These are phyloP conservation scores for Ophiognomonia clavigignenti-juglandacearum DNA, from an alignment of 2,329 filamentous ascomycete species.

Conservation along the genomic window DNA sequence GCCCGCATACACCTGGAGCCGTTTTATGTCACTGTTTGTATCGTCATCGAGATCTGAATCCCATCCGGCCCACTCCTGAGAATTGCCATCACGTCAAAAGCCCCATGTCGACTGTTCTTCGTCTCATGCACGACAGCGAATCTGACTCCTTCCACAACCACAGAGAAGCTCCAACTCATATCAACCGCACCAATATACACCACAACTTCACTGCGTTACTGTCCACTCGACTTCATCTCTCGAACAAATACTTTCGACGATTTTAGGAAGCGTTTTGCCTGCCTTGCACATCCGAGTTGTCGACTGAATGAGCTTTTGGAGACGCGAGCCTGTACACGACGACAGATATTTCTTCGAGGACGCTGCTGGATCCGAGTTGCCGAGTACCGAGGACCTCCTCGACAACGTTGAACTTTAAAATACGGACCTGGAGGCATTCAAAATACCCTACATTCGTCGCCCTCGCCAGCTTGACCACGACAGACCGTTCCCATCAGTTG, in stretches of 20 bases:
- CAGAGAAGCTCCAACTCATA: neutral
- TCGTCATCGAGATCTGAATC: slow-evolving; percentile 14
- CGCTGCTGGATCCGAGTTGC: too few relatives aligned
- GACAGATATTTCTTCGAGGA: too few relatives aligned
- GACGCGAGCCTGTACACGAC: too few relatives aligned
- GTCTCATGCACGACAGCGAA: slow-evolving; percentile 3
- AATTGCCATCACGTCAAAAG: slow-evolving; percentile 9
- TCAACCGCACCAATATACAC: neutral
- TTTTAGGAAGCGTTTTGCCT: too few relatives aligned
- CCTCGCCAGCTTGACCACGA: neutral
- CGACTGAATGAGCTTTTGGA: too few relatives aligned
- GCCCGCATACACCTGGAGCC: slow-evolving; percentile 10
- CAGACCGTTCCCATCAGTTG: neutral
- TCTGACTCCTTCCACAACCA: slow-evolving; percentile 1
- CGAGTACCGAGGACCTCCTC: too few relatives aligned
- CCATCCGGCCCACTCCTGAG: slow-evolving; percentile 9
- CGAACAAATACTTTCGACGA: too few relatives aligned
- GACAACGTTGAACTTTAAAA: neutral
- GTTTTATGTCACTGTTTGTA: slow-evolving; percentile 12
- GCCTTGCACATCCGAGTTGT: too few relatives aligned
- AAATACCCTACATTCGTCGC: neutral
- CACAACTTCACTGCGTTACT: neutral
- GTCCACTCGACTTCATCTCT: too few relatives aligned
- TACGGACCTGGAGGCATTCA: neutral
- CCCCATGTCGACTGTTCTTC: slow-evolving; percentile 9